Conservation (phyloP, 108 stramenopile species). For the Fistulifera pelliculosa region DNA sequence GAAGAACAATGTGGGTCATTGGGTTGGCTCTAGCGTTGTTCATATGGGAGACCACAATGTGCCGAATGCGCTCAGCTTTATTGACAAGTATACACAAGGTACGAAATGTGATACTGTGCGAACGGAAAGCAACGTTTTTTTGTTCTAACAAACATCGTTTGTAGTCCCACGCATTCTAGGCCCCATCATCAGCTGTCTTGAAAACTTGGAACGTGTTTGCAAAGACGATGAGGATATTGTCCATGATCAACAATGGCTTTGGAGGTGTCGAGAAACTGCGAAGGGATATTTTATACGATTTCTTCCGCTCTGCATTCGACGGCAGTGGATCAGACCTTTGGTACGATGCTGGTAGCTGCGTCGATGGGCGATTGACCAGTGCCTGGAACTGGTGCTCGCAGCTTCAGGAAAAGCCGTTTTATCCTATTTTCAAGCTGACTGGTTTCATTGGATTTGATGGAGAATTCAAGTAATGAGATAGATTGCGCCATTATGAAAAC, state of each 20-base stretch:
- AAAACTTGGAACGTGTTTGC: constrained; percentile 34
- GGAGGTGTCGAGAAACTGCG: constrained; percentile 54
- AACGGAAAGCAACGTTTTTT: background rate
- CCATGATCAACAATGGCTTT: constrained; percentile 43
- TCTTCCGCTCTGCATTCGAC: constrained; percentile 81
- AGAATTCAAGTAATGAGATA: constrained; percentile 33
- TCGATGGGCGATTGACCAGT: constrained; percentile 73
- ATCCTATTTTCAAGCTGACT: constrained; percentile 69
- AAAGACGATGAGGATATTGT: constrained; percentile 49
- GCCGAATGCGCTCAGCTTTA: constrained; percentile 74
- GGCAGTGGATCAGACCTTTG: constrained; percentile 69
- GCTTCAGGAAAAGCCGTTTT: constrained; percentile 53
- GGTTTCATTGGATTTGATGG: constrained; percentile 76
- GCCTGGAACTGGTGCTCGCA: constrained; percentile 88
- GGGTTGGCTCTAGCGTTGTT: constrained; percentile 70
- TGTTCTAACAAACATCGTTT: background rate
- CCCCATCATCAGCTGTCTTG: constrained; percentile 60
- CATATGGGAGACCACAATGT: constrained; percentile 87
- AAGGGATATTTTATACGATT: constrained; percentile 72
- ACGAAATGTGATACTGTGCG: constrained; percentile 1
- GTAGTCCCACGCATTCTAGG: constrained; percentile 71
- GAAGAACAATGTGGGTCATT: constrained; percentile 32
- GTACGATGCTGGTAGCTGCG: constrained; percentile 75
- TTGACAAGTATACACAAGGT: constrained; percentile 84
- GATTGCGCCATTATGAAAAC: no score